These are phyloP conservation scores for Imleria badia DNA, from an alignment of 768 basidiomycete species.

Conservation along the genomic window DNA sequence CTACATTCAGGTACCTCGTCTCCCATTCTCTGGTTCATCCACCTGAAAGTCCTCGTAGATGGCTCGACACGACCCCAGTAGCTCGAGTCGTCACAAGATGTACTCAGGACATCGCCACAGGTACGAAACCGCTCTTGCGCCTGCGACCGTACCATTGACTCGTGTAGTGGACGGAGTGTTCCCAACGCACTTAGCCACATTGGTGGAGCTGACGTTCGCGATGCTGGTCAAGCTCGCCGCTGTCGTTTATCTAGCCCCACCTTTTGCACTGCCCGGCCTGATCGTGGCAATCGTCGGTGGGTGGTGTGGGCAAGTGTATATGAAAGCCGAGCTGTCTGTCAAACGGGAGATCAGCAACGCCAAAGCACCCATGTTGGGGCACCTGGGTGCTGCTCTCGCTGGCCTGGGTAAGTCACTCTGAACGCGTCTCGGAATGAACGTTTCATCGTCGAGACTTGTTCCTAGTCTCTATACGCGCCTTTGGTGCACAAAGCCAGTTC, in stretches of 20 bases:
- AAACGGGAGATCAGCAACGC: constrained; percentile 31
- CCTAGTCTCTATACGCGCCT: constrained; percentile 40
- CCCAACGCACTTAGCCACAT: neutral
- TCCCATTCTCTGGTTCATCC: constrained; percentile 16
- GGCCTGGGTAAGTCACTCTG: constrained; percentile 16
- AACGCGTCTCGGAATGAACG: neutral
- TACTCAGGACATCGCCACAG: constrained; percentile 50
- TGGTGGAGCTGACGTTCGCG: constrained; percentile 3
- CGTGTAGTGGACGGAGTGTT: constrained; percentile 10
- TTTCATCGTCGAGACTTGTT: neutral
- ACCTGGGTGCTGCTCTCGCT: constrained; percentile 11
- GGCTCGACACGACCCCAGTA: constrained; percentile 42
- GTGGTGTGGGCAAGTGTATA: constrained; percentile 39
- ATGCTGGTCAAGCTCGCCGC: constrained; percentile 3
- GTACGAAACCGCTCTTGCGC: neutral
- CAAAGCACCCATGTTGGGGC: constrained; percentile 17
- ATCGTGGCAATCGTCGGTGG: constrained; percentile 29
- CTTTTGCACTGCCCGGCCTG: constrained; percentile 27
- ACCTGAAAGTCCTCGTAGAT: constrained; percentile 39
- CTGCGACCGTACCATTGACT: neutral
- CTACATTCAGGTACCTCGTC: constrained; percentile 59
- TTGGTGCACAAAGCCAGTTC: constrained; percentile 35
- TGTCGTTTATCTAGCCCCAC: constrained; percentile 10
- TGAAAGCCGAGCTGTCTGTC: constrained; percentile 40
- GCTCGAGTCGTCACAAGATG: constrained; percentile 33